Percentiles rank a stretch among this genome's conserved stretches.
Evolutionary conservation across 129 eudicot genomes (phyloP).

Genomic region (sunflower (Helianthus annuus)): HanXRQr2.0-SUNRISE NC_035441.2:106191343-106191842

Average conservation of each 20-base stretch:
- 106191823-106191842: background rate
- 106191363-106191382: slow-evolving; percentile 98
- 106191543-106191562: slow-evolving; percentile 66
- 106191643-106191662: slow-evolving; percentile 30
- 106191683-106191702: slow-evolving; percentile 38
- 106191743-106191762: slow-evolving; percentile 20
- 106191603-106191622: slow-evolving; percentile 33
- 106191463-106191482: slow-evolving; percentile 87
- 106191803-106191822: slow-evolving; percentile 9
- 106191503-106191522: slow-evolving; percentile 86
- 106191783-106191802: slow-evolving; percentile 19
- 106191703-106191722: slow-evolving; percentile 26
- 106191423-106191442: slow-evolving; percentile 88
- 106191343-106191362: slow-evolving; percentile 90
- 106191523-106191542: slow-evolving; percentile 92
- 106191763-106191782: slow-evolving; percentile 16
- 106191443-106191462: slow-evolving; percentile 85
- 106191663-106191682: slow-evolving; percentile 26
- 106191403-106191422: slow-evolving; percentile 96
- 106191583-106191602: slow-evolving; percentile 47
- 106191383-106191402: slow-evolving; percentile 85
- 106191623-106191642: slow-evolving; percentile 26
- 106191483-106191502: slow-evolving; percentile 85
- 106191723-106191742: slow-evolving; percentile 12
- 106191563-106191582: slow-evolving; percentile 54